Evolutionary conservation across 2,329 filamentous ascomycete species (phyloP), one percentile per base, ranked within the genome.

Genomic region (Fusarium floridanum): DNA sequence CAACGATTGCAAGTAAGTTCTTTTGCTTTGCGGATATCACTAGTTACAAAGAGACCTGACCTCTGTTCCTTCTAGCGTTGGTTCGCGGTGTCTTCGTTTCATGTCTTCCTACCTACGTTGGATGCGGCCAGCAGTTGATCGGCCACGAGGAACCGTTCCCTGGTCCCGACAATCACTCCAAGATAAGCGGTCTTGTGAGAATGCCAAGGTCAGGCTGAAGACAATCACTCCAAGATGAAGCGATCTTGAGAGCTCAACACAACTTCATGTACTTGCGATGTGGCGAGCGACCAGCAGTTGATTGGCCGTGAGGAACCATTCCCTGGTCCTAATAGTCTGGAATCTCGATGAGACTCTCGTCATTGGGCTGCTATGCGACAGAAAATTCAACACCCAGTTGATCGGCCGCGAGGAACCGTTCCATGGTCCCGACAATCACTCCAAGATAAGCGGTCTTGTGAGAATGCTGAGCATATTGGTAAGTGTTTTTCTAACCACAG

Each of bases 181-280:
- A 98, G 85, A 92, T 97, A 93, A 95, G 84, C 90, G 95, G 70
- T 97, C 94, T 76, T 93, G 94, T 70, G 94, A 97, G 81, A 97
- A 97, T 81, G 95, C 95, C 27, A 29, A 29, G 27, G 27, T 2
- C 27, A 29, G 9, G 27, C 27, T 29, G 27, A 29, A 29, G 27
- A 29, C 27, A 32, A 32, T 12, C 32, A 32, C 10, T 32, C 32
- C 32, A 32, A 32, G 32, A 32, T 32, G 32, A 32, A 32, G 32
- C 32, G 32, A 32, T 3, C 32, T 3, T 29, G 27, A 29, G 27
- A 29, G 2, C 27, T 29, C 27, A 29, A 29, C 7, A 8, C 27
- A 29, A 29, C 8, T 29, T 29, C 27, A 29, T 29, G 27, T 29
- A 29, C 27, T 32, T 32, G 32, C 32, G 32, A 32, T 12, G 32